Evolutionary conservation across 192 early-diverging fungal species (phyloP), one percentile per base, ranked within the genome.

Genomic region (Coemansia sp.): DNA sequence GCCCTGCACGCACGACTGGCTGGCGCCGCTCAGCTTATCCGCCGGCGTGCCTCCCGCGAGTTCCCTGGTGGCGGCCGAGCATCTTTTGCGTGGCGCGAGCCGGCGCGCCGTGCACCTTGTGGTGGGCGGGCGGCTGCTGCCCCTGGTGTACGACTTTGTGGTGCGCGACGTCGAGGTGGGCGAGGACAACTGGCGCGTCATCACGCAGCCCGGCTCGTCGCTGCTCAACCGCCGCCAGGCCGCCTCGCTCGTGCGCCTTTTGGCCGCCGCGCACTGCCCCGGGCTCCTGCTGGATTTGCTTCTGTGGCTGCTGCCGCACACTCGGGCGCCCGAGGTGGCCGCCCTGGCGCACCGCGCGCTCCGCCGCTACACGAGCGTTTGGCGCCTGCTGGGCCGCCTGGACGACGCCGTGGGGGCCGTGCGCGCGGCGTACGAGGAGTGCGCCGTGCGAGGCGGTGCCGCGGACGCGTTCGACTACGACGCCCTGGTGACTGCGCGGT

Each of bases 111-210:
- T 66, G 4, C 59, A 69, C 30, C 37, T 58, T 15, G 66, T 67
- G 2, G 45, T 77, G 14, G 42, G 59, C 24, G 64, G 53, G 51
- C 69, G 70, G 30, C 37, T 81, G 27, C 21, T 81, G 53, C 69
- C 69, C 1, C 54, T 73, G 7, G 67, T 70, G 11, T 70, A 62
- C 42, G 67, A 67, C 50, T 81, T 62, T 55, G 67, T 77, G 19
- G 80, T 81, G 25, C 69, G 70, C 47, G 80, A 72, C 12, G 68
- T 76, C 25, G 66, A 76, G 21, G 67, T 81, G 3, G 80, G 73
- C 17, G 80, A 55, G 9, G 86, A 89, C 57, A 91, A 91, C 59
- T 91, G 90, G 90, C 78, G 84, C 37, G 86, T 86, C n/a, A 87
- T 86, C 59, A 87, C 88, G 1, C 84, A 83, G 4, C 90, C 90